Evolutionary conservation across 2,329 filamentous ascomycete species (phyloP).

Genomic region (Fusarium avenaceum): DNA sequence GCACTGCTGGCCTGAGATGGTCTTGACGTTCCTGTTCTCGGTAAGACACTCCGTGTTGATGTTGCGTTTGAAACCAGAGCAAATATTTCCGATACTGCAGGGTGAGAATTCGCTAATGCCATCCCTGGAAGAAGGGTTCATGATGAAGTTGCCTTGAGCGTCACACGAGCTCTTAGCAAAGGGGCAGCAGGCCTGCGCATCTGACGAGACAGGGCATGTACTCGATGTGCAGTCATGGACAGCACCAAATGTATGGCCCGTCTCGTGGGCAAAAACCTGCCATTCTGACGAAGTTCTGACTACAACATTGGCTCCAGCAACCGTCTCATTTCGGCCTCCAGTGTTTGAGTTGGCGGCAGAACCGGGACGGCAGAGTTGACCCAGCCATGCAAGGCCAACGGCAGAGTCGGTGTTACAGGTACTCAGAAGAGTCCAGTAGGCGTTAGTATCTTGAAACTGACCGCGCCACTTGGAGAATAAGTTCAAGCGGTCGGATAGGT

Average conservation of each 20-base stretch:
- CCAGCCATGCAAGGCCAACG: conserved; percentile 93
- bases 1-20: conserved; percentile 86
- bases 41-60: conserved; percentile 83
- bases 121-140: conserved; percentile 89
- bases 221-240: conserved; percentile 87
- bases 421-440: conserved; percentile 92
- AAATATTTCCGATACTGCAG: conserved; percentile 94
- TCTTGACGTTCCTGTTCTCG: conserved; percentile 86
- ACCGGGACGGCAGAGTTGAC: conserved; percentile 80
- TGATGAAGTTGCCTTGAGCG: conserved; percentile 85
- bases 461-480: conserved; percentile 92
- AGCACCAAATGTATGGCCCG: conserved; percentile 93
- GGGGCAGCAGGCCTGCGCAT: conserved; percentile 79
- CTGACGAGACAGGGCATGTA: conserved; percentile 75
- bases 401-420: conserved; percentile 85
- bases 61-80: conserved; percentile 83
- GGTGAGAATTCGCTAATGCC: conserved; percentile 85
- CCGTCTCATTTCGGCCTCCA: conserved; percentile 73
- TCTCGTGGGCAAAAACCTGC: conserved; percentile 96
- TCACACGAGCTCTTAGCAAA: conserved; percentile 76
- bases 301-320: conserved; percentile 90
- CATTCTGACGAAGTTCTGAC: conserved; percentile 86
- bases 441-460: conserved; percentile 80
- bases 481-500: conserved; percentile 84
- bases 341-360: conserved; percentile 66